Percentiles rank a stretch among this genome's conserved stretches.
Evolutionary conservation across 1,284 basidiomycete species (phyloP).

Genomic region (Prillingera fragicola): DNA sequence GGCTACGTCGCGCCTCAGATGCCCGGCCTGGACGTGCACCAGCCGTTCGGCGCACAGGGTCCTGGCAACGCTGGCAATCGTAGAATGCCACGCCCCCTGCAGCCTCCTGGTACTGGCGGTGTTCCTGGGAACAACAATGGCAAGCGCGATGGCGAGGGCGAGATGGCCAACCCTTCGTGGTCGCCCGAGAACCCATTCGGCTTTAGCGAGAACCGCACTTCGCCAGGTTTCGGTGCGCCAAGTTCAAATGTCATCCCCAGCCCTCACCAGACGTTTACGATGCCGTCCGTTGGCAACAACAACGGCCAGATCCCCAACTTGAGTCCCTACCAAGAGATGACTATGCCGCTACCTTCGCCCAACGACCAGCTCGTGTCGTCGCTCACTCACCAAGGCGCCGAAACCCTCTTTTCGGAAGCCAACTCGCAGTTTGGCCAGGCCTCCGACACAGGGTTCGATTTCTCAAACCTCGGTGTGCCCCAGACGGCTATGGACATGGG

Average conservation of each 20-base stretch:
- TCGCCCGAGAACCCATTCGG: conserved; percentile 18
- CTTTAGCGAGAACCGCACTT: conserved; percentile 13
- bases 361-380: conserved; percentile 4
- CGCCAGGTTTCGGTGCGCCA: conserved; percentile 4
- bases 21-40: conserved; percentile 46
- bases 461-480: conserved; percentile 33
- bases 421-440: conserved; percentile 26
- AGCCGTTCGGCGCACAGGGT: conserved; percentile 35
- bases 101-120: conserved; percentile 29
- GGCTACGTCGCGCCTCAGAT: conserved; percentile 46
- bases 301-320: conserved; percentile 10
- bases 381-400: conserved; percentile 4
- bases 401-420: conserved; percentile 2
- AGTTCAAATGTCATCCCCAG: conserved; percentile 4
- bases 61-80: background rate
- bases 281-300: conserved; percentile 4
- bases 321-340: conserved; percentile 18
- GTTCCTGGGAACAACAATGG: no score
- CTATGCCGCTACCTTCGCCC: conserved; percentile 6
- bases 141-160: background rate
- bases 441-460: conserved; percentile 37
- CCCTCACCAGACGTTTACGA: conserved; percentile 6
- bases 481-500: conserved; percentile 19
- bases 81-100: conserved; percentile 35
- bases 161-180: conserved; percentile 6